Percentiles rank a stretch among this genome's conserved stretches.
These are phyloP conservation scores for Tetramitus jugosus DNA, from an alignment of 208 protist species.

Conservation along the genomic window DNA sequence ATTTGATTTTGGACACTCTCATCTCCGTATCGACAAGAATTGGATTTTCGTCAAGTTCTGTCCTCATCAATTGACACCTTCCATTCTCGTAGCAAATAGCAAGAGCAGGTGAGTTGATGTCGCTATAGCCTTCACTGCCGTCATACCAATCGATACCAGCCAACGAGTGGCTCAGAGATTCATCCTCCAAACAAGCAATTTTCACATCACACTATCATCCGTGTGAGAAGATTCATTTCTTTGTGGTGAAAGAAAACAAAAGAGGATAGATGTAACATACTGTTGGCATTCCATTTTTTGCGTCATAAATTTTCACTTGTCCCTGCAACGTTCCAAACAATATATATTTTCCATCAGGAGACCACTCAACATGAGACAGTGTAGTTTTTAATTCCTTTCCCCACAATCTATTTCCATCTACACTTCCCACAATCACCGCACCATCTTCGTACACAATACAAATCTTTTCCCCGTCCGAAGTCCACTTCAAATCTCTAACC, in stretches of 20 bases:
- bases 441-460: constrained; percentile 93
- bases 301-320: constrained; percentile 78
- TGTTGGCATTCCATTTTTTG: constrained; percentile 37
- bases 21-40: constrained; percentile 78
- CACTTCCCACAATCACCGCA: constrained; percentile 86
- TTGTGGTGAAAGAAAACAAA: too few relatives aligned
- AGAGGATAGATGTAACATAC: too few relatives aligned
- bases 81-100: constrained; percentile 75
- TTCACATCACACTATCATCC: too few relatives aligned
- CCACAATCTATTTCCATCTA: constrained; percentile 89
- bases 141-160: constrained; percentile 67
- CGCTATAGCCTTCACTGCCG: constrained; percentile 60
- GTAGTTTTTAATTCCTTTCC: constrained; percentile 74
- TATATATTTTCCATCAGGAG: constrained; percentile 75
- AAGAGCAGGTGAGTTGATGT: constrained; percentile 62
- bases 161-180: constrained; percentile 36
- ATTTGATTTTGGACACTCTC: constrained; percentile 57
- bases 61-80: constrained; percentile 77
- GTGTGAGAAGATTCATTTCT: too few relatives aligned
- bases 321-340: constrained; percentile 75
- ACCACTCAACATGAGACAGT: constrained; percentile 81
- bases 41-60: constrained; percentile 66
- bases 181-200: constrained; percentile 43
- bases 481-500: constrained; percentile 85
- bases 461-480: constrained; percentile 77